Evolutionary conservation across 495 filamentous ascomycete genomes (phyloP), one percentile per base, ranked within the genome.

Genomic region (Penicillium roqueforti): DNA sequence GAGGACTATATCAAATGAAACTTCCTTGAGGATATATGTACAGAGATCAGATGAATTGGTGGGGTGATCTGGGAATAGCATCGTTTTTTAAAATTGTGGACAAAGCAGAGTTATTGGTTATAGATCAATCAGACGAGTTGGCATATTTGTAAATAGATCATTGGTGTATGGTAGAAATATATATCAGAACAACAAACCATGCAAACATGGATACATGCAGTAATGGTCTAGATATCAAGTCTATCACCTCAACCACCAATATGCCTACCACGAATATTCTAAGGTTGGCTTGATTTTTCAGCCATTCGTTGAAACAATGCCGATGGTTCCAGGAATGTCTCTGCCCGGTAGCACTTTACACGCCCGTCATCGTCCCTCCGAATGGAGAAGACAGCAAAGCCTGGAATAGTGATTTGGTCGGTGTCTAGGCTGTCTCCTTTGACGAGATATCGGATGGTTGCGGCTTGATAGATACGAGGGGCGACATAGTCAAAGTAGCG

Each of bases 391-490:
- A 48, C 36, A 14, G 53, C 44, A 43, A 55, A 55, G 11, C 53
- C 53, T 19, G 53, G 53, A 36, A 55, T 55, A 19, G 53, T 55
- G 37, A 55, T 55, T 34, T 48, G 44, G 29, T 55, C 45, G 16
- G 43, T 54, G 14, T 48, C 37, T 34, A 1, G 34, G 26, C 16
- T 55, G 26, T 42, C 53, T 3, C 53, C 53, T 41, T 49, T 55
- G 44, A 55, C 45, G 20, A 55, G 36, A 41, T 55, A 55, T 48
- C 53, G 53, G 36, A 55, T 55, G 1, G 44, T 55, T 3, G 44
- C 53, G 1, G 53, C 53, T 55, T 55, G 53, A 25, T 55, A 55
- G 37, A 55, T 55, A 22, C 45, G 53, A 42, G 53, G 53, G n/a
- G 53, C 19, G 16, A 55, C 44, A 28, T 47, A 55, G 44, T 55